Base-by-base conservation (phyloP, 139 green algal genomes). In the Tetradesmus lagerheimii region DNA sequence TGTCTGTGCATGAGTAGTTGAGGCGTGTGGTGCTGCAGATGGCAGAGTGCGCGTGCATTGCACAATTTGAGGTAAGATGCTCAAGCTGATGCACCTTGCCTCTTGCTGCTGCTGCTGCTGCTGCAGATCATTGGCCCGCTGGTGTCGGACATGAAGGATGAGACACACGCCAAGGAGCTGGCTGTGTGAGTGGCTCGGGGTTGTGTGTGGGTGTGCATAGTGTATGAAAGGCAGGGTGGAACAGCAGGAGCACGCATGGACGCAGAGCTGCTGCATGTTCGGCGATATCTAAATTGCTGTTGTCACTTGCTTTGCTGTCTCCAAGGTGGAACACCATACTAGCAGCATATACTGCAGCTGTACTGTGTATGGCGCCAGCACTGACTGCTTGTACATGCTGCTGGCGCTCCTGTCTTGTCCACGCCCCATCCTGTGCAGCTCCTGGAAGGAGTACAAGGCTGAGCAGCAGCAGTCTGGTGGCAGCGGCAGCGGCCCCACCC, bases 401-500 rank as follows among this genome's bases (percentile, higher is more conserved):
- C n/a, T n/a, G n/a, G n/a, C n/a, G n/a, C n/a, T n/a, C 12, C 15
- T 23, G 14, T 27, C 8, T 12, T 64, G 50, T 23, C 50, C 50
- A 4, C 12, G 50, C 50, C n/a, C n/a, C 6, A 1, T 77, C 29
- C 75, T 1, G 11, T 80, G 64, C 64, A 88, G 83, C 31, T 88
- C 83, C 25, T 88, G 80, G 57, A 71, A 88, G 37, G 71, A 88
- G 83, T 88, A 80, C 64, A 88, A 88, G 83, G 64, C 62, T 31
- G 83, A 88, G 25, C 45, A 81, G 62, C 75, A 23, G 15, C 3
- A 37, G 71, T 20, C 47, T 62, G 47, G 71, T 29, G 57, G 57
- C 57, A 71, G 57, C 23, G 57, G 25, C 57, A n/a, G 57, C 16
- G 14, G 57, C 18, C 57, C 57, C 18, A 71, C 20, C 57, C 57